These are phyloP conservation scores for Penicillium sp. DNA, from an alignment of 2,329 filamentous ascomycete genomes.

Conservation along the genomic window DNA sequence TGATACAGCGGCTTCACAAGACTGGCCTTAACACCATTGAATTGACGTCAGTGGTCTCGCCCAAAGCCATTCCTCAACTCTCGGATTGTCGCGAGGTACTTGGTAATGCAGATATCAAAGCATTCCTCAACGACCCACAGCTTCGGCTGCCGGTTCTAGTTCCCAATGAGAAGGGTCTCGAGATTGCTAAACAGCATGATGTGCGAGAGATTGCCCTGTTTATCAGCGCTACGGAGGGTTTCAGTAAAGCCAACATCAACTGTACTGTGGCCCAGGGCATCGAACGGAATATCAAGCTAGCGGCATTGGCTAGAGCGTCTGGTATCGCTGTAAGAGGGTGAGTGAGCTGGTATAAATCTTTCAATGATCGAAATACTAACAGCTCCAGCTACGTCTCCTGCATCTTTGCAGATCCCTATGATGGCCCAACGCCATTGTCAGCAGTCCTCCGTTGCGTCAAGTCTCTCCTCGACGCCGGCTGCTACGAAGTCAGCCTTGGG, in stretches of 20 bases:
- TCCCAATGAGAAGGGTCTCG: constrained; percentile 47
- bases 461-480: constrained; percentile 78
- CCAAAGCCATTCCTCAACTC: constrained; percentile 83
- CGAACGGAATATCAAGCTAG: constrained; percentile 35
- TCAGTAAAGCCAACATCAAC: constrained; percentile 47
- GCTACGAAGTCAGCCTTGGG: constrained; percentile 85
- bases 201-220: constrained; percentile 46
- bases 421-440: constrained; percentile 55
- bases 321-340: constrained; percentile 40
- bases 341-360: background rate
- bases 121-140: constrained; percentile 52
- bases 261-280: constrained; percentile 44
- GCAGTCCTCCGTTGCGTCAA: constrained; percentile 54
- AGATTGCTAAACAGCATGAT: constrained; percentile 57
- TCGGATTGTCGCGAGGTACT: constrained; percentile 35
- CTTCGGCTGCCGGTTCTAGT: constrained; percentile 42
- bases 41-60: constrained; percentile 78
- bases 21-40: constrained; percentile 76
- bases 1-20: constrained; percentile 68
- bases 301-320: constrained; percentile 25
- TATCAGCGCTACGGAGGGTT: constrained; percentile 45
- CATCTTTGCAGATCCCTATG: constrained; percentile 50
- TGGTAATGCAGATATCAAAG: constrained; percentile 36
- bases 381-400: constrained; percentile 39
- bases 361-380: background rate